Evolutionary conservation across 495 filamentous ascomycete species (phyloP).

Genomic region (Emericellopsis terricola): DNA sequence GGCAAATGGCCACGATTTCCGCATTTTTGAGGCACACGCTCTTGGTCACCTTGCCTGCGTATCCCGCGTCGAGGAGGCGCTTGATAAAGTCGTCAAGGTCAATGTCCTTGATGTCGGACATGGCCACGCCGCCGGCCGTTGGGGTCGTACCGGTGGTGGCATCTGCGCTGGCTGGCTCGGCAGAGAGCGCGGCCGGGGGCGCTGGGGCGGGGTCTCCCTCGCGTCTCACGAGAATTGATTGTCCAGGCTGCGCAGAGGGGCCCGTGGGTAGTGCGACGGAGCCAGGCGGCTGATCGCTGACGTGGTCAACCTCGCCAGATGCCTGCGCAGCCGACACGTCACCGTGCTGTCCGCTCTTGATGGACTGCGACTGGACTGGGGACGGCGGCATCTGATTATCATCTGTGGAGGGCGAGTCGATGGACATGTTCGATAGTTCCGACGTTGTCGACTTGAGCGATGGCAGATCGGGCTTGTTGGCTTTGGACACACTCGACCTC

Average conservation of each 20-base stretch:
- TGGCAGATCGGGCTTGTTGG: constrained; percentile 17
- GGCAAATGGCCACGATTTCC: constrained; percentile 86
- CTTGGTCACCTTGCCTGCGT: constrained; percentile 94
- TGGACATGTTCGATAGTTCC: constrained; percentile 10
- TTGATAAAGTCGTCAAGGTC: constrained; percentile 97
- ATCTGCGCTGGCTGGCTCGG: constrained; percentile 19
- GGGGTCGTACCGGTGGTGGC: constrained; percentile 7
- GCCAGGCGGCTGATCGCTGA: constrained; percentile 79
- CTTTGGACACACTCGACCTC: constrained; percentile 26
- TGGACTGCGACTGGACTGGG: constrained; percentile 61
- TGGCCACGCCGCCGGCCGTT: constrained; percentile 33
- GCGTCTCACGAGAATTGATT: constrained; percentile 72
- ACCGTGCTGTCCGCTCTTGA: constrained; percentile 43
- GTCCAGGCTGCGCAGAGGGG: constrained; percentile 36
- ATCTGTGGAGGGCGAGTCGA: constrained; percentile 22
- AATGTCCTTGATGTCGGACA: constrained; percentile 67
- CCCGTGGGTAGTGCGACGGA: constrained; percentile 32
- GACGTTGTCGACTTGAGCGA: constrained; percentile 22
- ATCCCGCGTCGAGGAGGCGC: constrained; percentile 81
- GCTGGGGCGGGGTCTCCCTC: constrained; percentile 38
- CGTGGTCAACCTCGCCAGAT: constrained; percentile 80
- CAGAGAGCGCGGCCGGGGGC: constrained; percentile 19
- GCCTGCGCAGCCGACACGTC: constrained; percentile 66
- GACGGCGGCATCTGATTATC: constrained; percentile 71
- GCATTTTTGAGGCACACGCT: constrained; percentile 93